phyloP scores from a whole-genome alignment of 1,284 basidiomycete species.

The Fomitopsis betulina region DNA sequence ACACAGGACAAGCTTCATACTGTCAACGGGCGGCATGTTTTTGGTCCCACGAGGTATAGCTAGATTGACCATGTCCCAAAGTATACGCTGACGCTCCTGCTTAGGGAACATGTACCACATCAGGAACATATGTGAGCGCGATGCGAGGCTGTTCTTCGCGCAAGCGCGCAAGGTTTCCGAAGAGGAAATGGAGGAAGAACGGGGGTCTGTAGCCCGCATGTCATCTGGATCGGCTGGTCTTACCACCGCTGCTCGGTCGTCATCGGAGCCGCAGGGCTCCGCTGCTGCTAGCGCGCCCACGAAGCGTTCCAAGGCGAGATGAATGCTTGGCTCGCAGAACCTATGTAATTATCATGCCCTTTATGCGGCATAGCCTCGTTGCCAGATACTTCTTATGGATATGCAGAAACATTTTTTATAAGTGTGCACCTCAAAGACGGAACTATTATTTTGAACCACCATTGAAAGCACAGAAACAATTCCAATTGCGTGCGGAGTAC shows the following conservation, averaged over 20 bases:
- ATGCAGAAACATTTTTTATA: not conserved
- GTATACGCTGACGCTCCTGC: not conserved
- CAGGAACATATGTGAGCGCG: constrained; percentile 79
- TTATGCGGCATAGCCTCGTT: not conserved
- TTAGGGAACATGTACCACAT: constrained; percentile 89
- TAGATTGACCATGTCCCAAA: not conserved
- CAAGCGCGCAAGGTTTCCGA: constrained; percentile 76
- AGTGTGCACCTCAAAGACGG: not conserved
- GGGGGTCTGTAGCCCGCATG: not conserved
- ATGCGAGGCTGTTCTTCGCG: constrained; percentile 87
- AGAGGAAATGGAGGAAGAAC: constrained; percentile 10
- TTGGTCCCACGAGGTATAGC: constrained; percentile 81
- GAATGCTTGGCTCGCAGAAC: not conserved
- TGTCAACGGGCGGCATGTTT: constrained; percentile 85
- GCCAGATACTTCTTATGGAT: not conserved
- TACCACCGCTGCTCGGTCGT: constrained; percentile 1
- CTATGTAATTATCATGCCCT: not conserved
- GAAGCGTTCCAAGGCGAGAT: not conserved
- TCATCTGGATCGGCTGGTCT: not conserved
- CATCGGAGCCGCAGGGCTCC: constrained; percentile 2
- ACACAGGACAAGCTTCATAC: constrained; percentile 72
- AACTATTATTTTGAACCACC: not conserved
- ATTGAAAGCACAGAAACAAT: not conserved
- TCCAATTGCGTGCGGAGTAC: not conserved
- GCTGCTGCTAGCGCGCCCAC: not conserved